Base-by-base conservation (phyloP, 176 grass and related monocot genomes). In the Hordeum marinum region DNA sequence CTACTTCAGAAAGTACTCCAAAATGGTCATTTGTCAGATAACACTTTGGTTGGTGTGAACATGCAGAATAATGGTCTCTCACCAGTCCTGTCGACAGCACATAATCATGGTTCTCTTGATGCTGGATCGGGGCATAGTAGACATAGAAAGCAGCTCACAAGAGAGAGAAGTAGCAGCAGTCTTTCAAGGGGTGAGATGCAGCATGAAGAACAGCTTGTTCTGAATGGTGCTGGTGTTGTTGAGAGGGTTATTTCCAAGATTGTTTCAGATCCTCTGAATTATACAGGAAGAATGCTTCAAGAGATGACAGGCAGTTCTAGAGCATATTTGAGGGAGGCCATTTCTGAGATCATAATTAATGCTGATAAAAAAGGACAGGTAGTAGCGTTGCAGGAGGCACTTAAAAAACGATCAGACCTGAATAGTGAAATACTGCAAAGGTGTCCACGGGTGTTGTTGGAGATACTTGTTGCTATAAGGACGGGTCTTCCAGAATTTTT, bases 301-400 rank as follows among this genome's bases (percentile, higher is more conserved):
- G 93, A 95, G 83, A 98, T 98, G 96, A 94, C 93, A 37, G 90
- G 88, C 31, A 92, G 82, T 84, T 98, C 96, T 78, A 82, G 94
- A 83, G 82, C 83, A 72, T 98, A 92, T 82, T 74, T 98, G 80
- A 98, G 87, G 88, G 86, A 98, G 76, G 87, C 93, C 25, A 95
- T 98, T 83, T 92, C 83, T 92, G 96, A 98, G 24, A 92, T 95
- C 80, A 83, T 98, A 79, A 84, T 83, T 8, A 82, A 80, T 88
- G 68, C 81, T 79, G 86, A 92, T 57, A 95, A 90, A 95, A 95
- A 72, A 82, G 84, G 81, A 24, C 83, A 95, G 24, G 71, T 92
- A 78, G 42, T 63, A 89, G 73, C 82, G 72, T 82, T 95, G 57
- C 93, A 98, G 79, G 89, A 95, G 58, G 73, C 90, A 62, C 89